Conservation (phyloP, 306 rosid genomes). For the Pyrus bretschneideri region DNA sequence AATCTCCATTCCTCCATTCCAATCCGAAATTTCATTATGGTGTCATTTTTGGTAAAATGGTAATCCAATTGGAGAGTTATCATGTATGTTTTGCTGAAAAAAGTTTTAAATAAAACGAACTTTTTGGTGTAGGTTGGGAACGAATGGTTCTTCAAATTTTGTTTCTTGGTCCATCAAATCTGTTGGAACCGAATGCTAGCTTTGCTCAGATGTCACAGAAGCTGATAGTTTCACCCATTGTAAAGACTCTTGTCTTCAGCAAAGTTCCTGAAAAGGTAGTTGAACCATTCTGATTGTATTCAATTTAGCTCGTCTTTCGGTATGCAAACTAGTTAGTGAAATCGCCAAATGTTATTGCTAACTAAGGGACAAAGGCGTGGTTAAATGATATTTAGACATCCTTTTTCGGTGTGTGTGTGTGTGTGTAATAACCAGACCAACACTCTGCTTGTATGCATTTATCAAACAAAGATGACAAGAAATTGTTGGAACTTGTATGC, state of each 20-base stretch:
- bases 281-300: not conserved
- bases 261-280: slow-evolving; percentile 93
- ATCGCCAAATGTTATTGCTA: not conserved
- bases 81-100: not conserved
- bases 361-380: not conserved
- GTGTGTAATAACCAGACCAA: not conserved
- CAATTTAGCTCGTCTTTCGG: not conserved
- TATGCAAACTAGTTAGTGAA: not conserved
- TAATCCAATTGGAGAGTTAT: not conserved
- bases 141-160: slow-evolving; percentile 96
- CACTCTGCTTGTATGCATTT: not conserved
- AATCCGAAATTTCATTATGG: not conserved
- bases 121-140: slow-evolving; percentile 75
- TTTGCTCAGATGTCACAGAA: slow-evolving; percentile 90
- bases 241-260: slow-evolving; percentile 84
- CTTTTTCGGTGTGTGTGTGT: not conserved
- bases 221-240: slow-evolving; percentile 94
- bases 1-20: not conserved
- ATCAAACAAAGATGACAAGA: not conserved
- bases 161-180: slow-evolving; percentile 95
- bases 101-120: not conserved
- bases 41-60: not conserved
- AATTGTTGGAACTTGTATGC: not conserved
- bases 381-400: not conserved
- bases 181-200: slow-evolving; percentile 81